These are phyloP conservation scores for Vanderwaltozyma yarrowii DNA, from an alignment of 805 yeast species.

Conservation along the genomic window DNA sequence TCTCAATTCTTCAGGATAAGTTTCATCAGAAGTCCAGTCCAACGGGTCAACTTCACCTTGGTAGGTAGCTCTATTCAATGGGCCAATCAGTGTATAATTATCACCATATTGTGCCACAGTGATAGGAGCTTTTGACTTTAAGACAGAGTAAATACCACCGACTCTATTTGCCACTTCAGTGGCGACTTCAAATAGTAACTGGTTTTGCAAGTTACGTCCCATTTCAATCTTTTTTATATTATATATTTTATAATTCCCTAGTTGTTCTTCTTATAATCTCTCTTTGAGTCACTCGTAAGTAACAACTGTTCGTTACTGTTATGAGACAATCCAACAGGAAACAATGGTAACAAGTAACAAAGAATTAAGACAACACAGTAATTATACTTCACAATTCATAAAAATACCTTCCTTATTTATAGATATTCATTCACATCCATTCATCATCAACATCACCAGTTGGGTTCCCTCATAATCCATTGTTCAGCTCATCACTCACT, in stretches of 20 bases:
- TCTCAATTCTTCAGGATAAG: slow-evolving; percentile 18
- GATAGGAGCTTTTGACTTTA: slow-evolving; percentile 93
- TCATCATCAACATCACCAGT: no score
- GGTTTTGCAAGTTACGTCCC: slow-evolving; percentile 81
- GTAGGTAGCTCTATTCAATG: slow-evolving; percentile 63
- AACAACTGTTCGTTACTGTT: no score
- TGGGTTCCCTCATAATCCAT: no score
- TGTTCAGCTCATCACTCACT: no score
- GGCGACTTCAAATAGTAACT: slow-evolving; percentile 84
- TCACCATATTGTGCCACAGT: slow-evolving; percentile 89
- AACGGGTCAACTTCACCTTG: slow-evolving; percentile 76
- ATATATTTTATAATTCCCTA: neutral
- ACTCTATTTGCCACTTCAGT: slow-evolving; percentile 97
- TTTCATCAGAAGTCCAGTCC: slow-evolving; percentile 39
- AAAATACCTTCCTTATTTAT: no score
- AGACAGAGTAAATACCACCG: slow-evolving; percentile 94
- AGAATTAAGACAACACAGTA: no score
- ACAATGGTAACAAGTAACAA: no score
- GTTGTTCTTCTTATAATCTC: neutral
- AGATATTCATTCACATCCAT: no score
- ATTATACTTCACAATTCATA: no score
- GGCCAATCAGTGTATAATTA: slow-evolving; percentile 81
- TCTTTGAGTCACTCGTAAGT: no score
- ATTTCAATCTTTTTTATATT: slow-evolving; percentile 23
- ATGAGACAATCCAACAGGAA: no score